phyloP scores from a whole-genome alignment of 306 rosid genomes.

The Carpinus fangiana region DNA sequence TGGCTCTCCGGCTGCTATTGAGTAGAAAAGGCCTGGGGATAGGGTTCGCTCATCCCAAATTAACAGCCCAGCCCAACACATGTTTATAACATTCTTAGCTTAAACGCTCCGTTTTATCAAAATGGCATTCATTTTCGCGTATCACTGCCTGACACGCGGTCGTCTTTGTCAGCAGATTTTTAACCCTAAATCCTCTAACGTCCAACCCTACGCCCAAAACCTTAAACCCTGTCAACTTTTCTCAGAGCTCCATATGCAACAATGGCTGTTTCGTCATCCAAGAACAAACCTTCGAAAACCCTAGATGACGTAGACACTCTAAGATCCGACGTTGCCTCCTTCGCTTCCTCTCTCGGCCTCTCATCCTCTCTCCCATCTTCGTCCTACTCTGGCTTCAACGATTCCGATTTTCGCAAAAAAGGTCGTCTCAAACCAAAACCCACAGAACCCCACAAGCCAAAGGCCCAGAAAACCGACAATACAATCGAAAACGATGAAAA shows the following conservation, averaged over 20 bases:
- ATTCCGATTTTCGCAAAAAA: slow-evolving; percentile 75
- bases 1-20: slow-evolving; percentile 51
- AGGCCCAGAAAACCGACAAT: slow-evolving; percentile 8
- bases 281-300: slow-evolving; percentile 41
- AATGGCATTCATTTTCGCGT: too few relatives aligned
- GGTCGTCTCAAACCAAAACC: slow-evolving; percentile 32
- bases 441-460: slow-evolving; percentile 36
- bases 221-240: not conserved
- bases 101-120: too few relatives aligned
- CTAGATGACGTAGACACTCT: slow-evolving; percentile 51
- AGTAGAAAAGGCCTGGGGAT: slow-evolving; percentile 39
- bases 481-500: not conserved
- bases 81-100: too few relatives aligned
- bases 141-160: too few relatives aligned
- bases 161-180: too few relatives aligned
- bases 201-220: not conserved
- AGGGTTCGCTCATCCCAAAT: slow-evolving; percentile 26
- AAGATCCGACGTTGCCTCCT: slow-evolving; percentile 72
- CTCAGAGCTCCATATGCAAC: slow-evolving; percentile 19
- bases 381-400: slow-evolving; percentile 64
- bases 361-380: slow-evolving; percentile 59
- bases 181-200: too few relatives aligned
- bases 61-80: too few relatives aligned
- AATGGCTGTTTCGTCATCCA: slow-evolving; percentile 55
- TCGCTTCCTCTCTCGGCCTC: slow-evolving; percentile 80